Evolutionary conservation across 148 eudicot species (phyloP).

Genomic region (Rhododendron simsii): DNA sequence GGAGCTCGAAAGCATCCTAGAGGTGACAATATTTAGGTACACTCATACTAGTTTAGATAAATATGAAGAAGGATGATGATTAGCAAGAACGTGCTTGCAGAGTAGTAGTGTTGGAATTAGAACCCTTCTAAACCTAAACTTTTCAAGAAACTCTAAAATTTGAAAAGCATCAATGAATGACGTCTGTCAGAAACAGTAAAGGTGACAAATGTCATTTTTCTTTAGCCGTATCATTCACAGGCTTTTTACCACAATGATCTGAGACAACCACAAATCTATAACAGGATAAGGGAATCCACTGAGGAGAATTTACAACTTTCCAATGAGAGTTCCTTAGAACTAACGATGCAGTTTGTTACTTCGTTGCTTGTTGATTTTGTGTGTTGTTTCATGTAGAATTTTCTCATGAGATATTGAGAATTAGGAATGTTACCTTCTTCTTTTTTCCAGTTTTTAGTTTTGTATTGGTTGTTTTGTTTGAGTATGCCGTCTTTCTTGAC

Average conservation of each 20-base stretch:
- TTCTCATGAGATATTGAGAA: too few species aligned
- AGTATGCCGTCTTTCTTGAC: too few species aligned
- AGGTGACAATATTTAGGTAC: conserved; percentile 58
- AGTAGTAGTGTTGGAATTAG: not conserved
- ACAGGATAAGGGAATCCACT: not conserved
- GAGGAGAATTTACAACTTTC: not conserved
- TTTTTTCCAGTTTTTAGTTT: too few species aligned
- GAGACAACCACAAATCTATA: not conserved
- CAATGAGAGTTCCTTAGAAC: not conserved
- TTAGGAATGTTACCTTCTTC: too few species aligned
- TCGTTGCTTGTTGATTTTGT: too few species aligned
- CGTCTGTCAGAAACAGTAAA: not conserved
- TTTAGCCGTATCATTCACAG: too few species aligned
- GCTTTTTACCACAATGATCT: too few species aligned
- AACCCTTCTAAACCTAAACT: not conserved
- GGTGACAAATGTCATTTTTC: too few species aligned
- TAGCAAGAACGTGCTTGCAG: not conserved
- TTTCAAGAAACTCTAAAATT: not conserved
- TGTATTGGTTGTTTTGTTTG: too few species aligned
- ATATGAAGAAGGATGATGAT: not conserved
- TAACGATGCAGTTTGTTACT: not conserved
- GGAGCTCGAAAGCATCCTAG: too few species aligned
- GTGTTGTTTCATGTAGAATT: not conserved
- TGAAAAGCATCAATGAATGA: not conserved
- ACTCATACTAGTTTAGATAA: not conserved